Percentiles rank a stretch among this genome's conserved stretches.
phyloP scores from a whole-genome alignment of 495 filamentous ascomycete genomes.

The Podospora tetraspora region DNA sequence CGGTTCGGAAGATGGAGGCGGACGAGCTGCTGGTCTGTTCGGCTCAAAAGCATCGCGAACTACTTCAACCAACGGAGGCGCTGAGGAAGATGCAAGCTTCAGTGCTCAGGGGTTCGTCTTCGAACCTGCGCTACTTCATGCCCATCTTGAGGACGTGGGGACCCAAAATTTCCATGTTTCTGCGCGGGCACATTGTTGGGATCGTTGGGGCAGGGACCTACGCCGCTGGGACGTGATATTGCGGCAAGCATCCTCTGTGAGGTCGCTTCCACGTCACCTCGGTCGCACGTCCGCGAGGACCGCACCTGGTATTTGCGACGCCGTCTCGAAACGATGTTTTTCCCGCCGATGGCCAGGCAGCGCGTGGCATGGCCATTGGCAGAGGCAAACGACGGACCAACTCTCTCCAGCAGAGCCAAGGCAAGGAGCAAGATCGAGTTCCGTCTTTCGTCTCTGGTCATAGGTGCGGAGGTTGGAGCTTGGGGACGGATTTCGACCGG shows the following conservation, averaged over 20 bases:
- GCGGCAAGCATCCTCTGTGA: too few species aligned
- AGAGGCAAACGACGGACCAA: neutral
- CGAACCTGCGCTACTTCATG: too few species aligned
- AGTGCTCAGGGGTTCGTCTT: too few species aligned
- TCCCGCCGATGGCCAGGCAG: neutral
- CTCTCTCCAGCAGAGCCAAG: too few species aligned
- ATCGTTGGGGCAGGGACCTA: too few species aligned
- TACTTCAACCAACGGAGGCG: neutral
- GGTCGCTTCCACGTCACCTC: neutral
- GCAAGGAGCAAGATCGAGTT: neutral
- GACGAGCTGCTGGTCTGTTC: neutral
- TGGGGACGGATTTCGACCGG: neutral
- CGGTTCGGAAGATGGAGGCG: neutral
- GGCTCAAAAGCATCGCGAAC: neutral
- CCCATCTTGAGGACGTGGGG: too few species aligned
- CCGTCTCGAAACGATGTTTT: neutral
- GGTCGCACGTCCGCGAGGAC: neutral
- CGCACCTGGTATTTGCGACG: too few species aligned
- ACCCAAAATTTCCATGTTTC: too few species aligned
- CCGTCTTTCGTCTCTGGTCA: neutral
- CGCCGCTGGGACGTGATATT: too few species aligned
- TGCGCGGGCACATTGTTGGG: too few species aligned
- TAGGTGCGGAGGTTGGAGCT: neutral
- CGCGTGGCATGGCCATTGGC: neutral
- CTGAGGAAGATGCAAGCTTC: too few species aligned